Base-by-base conservation (phyloP, 2,329 filamentous ascomycete species). In the Sporothrix sp. region DNA sequence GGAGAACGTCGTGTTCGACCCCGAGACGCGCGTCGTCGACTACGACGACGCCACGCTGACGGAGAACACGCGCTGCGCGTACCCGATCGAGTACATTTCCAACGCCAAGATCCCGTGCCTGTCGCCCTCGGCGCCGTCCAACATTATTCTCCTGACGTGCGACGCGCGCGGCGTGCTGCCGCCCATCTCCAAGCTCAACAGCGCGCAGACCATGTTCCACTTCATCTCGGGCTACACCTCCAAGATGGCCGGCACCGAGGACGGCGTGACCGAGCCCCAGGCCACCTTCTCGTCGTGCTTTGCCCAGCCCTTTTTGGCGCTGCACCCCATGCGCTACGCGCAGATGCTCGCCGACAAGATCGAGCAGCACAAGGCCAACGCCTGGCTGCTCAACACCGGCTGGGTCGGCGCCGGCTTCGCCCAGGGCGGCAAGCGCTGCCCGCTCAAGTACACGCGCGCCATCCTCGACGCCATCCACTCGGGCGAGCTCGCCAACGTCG, bases 171-270 rank as follows among this genome's bases (percentile, higher is more conserved):
- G 93, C 75, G 93, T 98, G 45, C 82, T 98, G 51, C 93, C 93
- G 52, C 93, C 93, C 44, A 97, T 98, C 72, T 96, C 89, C 63
- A 97, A 97, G 79, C 85, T 98, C 67, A 82, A 85, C 76, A 81
- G 85, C 58, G 82, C 87, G 63, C 93, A 97, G 75, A 95, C 89
- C 69, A 97, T 98, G 91, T 98, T 97, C 84, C 93, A 98, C 79
- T 98, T 98, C 82, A 98, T 98, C 72, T 95, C 87, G 16, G 93
- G 93, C 62, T 98, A 98, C 79, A 98, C 93, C 58, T 97, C 91
- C 66, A 98, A 98, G 84, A 98, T 98, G 93, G 93, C 93, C 58
- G 93, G 93, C 64, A 98, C 93, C 30, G 93, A 98, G 74, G 88
- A 96, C 59, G 93, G 93, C 64, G 82, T 98, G 58, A 94, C 87